Evolutionary conservation across 23 red algal species (phyloP).

Genomic region (Gracilaria vermiculophylla): DNA sequence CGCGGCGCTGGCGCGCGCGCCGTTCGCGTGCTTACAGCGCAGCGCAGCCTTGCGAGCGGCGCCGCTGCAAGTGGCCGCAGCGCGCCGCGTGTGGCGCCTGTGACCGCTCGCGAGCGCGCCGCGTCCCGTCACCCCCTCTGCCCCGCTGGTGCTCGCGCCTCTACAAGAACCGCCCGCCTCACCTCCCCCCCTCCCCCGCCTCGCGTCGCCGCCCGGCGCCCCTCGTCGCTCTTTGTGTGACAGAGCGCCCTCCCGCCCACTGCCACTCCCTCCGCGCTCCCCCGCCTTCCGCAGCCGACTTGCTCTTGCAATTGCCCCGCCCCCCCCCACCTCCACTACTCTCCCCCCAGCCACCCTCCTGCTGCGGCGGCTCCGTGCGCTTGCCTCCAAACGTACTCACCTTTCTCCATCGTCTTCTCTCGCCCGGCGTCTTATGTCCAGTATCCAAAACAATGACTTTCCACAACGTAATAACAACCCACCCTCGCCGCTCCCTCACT

Average conservation of each 20-base stretch:
- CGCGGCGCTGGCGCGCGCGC: neutral
- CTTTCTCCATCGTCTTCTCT: neutral
- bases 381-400: neutral
- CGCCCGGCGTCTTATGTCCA: neutral
- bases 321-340: neutral
- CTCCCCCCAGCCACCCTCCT: neutral
- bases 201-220: neutral
- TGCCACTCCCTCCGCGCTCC: neutral
- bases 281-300: neutral
- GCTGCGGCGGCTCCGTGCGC: neutral
- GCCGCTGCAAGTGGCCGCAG: neutral
- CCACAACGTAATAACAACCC: slow-evolving; percentile 25
- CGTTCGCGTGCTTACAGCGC: neutral
- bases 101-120: neutral
- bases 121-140: neutral
- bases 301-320: neutral
- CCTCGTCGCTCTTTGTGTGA: neutral
- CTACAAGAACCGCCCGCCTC: no score
- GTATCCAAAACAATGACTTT: slow-evolving; percentile 19
- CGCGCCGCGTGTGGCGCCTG: neutral
- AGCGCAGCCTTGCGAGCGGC: neutral
- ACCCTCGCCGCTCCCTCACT: neutral
- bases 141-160: neutral
- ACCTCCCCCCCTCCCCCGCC: neutral
- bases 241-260: neutral